Percentiles rank a stretch among this genome's conserved stretches.
phyloP scores from a whole-genome alignment of 2,329 filamentous ascomycete genomes.

The Hymenoscyphus infarciens region DNA sequence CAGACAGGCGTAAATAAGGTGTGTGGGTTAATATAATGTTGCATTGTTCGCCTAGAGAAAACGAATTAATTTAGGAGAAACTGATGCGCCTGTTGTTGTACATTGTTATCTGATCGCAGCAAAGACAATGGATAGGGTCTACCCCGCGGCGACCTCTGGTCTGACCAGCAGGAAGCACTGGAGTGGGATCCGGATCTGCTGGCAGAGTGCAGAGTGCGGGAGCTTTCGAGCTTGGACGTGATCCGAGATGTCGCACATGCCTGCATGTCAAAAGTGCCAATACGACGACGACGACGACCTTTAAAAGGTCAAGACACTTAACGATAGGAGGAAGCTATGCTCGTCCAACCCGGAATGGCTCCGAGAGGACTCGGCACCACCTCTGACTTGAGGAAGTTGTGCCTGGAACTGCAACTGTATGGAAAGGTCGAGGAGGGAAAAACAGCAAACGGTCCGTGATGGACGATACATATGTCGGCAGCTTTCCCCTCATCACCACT shows the following conservation, averaged over 20 bases:
- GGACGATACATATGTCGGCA: conserved; percentile 13
- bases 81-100: not conserved
- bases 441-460: conserved; percentile 10
- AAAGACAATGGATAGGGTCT: conserved; percentile 7
- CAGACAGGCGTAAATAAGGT: conserved; percentile 8
- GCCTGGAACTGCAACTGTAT: not conserved
- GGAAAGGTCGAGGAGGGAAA: conserved; percentile 2
- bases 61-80: not conserved
- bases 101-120: not conserved
- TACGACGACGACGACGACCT: too few relatives aligned
- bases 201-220: conserved; percentile 21
- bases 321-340: too few relatives aligned
- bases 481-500: not conserved
- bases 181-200: conserved; percentile 18
- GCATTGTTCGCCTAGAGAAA: conserved; percentile 8
- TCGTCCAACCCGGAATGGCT: not conserved
- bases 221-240: conserved; percentile 20
- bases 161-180: conserved; percentile 18
- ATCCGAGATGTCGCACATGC: conserved; percentile 29
- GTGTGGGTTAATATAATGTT: conserved; percentile 4
- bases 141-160: conserved; percentile 22
- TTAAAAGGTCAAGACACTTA: conserved; percentile 14
- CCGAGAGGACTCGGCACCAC: conserved; percentile 8
- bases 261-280: conserved; percentile 10
- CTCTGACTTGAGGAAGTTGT: conserved; percentile 3